phyloP scores from a whole-genome alignment of 441 rosid species.

The Eutrema salsugineum region DNA sequence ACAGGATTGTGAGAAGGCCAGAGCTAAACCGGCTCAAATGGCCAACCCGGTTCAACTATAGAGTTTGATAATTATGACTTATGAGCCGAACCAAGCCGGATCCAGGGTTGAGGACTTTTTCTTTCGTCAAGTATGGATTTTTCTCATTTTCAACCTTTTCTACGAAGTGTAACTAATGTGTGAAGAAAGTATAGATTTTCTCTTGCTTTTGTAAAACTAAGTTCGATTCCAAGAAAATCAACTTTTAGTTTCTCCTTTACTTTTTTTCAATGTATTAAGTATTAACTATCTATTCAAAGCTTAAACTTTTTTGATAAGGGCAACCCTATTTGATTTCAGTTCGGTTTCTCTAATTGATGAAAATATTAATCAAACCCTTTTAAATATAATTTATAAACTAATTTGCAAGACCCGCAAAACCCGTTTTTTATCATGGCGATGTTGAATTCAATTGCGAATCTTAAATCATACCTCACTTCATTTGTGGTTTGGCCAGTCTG shows the following conservation, averaged over 20 bases:
- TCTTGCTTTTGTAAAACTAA: background rate
- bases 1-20: conserved; percentile 47
- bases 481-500: background rate
- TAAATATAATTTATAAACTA: background rate
- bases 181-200: background rate
- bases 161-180: background rate
- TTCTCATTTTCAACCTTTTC: background rate
- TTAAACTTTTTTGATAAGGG: background rate
- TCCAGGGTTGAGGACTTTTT: too few species aligned
- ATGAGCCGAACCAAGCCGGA: background rate
- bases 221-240: background rate
- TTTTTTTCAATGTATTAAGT: background rate
- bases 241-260: background rate
- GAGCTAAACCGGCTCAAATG: conserved; percentile 38
- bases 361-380: background rate
- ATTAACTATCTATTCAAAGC: background rate
- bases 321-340: background rate
- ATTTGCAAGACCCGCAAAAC: background rate
- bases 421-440: background rate
- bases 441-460: background rate
- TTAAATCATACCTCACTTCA: background rate
- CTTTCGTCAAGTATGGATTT: background rate
- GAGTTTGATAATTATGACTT: conserved; percentile 20
- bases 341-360: background rate
- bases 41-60: conserved; percentile 25